Base-by-base conservation (phyloP, 2,329 filamentous ascomycete species). In the Aureobasidium leucospermi region DNA sequence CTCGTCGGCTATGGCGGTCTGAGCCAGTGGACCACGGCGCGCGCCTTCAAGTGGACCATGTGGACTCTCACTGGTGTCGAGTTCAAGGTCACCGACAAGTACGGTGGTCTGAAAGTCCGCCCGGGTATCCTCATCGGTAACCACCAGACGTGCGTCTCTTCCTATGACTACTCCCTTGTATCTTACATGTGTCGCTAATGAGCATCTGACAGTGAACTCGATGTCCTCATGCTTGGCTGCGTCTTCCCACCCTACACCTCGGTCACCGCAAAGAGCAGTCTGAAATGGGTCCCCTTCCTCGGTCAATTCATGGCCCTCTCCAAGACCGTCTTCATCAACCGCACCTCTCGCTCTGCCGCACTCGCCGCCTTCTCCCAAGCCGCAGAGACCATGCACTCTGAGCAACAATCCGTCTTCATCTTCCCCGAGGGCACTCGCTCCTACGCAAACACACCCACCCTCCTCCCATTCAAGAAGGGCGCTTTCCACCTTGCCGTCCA, bases 401-500 rank as follows among this genome's bases (percentile, higher is more conserved):
- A 87, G 68, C 70, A 72, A 59, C 78, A 81, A 78, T 89, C 82
- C 73, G 89, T 93, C 67, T 93, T 85, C 77, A 90, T 93, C 76
- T 93, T 93, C 74, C 88, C 89, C 61, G 94, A 99, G 77, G 94
- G 94, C 53, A 99, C 94, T 1, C 84, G 94, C 65, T 95, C 89
- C 72, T 96, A 97, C 76, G 82, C 88, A 60, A 84, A 87, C 67
- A 86, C 92, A 58, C 89, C 94, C 1, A 83, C 81, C 61, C 76
- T 99, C 67, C 79, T 97, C 58, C 89, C 91, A n/a, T 99, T 97
- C 81, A 99, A 99, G 78, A 99, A 99, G 79, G 94, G 94, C 61
- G 94, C 93, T 48, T 99, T 99, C 75, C 93, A 99, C 73, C 81
- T 99, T 36, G 94, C 94, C 47, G 84, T 99, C 19, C 89, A 97